Base-by-base conservation (phyloP, 805 yeast species). In the Pachysolen tannophilus region DNA sequence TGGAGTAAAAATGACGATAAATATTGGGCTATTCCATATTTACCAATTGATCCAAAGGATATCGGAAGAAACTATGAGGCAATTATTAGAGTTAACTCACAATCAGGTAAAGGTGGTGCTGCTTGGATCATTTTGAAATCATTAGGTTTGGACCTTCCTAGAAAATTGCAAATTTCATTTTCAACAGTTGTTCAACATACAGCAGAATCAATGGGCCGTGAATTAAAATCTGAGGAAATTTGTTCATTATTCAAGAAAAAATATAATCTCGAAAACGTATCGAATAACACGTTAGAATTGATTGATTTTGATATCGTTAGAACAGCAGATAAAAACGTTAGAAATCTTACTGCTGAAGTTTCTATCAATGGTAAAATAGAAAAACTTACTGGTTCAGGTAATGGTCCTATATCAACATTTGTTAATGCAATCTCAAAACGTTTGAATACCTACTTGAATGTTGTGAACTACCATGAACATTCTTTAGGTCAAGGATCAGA, bases 41-140 rank as follows among this genome's bases (percentile, higher is more conserved):
- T 81, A 51, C 87, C 90, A 41, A 67, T 81, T 55, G 90, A 81
- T 63, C 90, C 90, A 48, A 68, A 77, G 58, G 90, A 81, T 56
- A 75, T 81, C 46, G 90, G 90, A 38, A 69, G 86, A 65, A 79
- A 70, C 47, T 81, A 81, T 56, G 90, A 81, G 61, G 88, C 87
- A 36, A 83, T 81, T 39, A 81, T 81, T 52, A 69, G 90, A 65
- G 88, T 81, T 49, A 81, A 81, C 62, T 81, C 90, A 16, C 90
- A 81, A 61, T 77, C 85, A n/a, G 90, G 90, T 57, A 81, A 81
- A 58, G 90, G 90, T 53, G 90, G 90, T 58, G 85, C 88, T 30
- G 85, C 88, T 16, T 81, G 90, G 90, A 75, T 81, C 38, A 68
- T 81, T 43, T 69, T 78, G 50, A 69, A 83, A 60, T 64, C 82